Evolutionary conservation across 495 filamentous ascomycete genomes (phyloP).

Genomic region (Talaromyces borbonicus): DNA sequence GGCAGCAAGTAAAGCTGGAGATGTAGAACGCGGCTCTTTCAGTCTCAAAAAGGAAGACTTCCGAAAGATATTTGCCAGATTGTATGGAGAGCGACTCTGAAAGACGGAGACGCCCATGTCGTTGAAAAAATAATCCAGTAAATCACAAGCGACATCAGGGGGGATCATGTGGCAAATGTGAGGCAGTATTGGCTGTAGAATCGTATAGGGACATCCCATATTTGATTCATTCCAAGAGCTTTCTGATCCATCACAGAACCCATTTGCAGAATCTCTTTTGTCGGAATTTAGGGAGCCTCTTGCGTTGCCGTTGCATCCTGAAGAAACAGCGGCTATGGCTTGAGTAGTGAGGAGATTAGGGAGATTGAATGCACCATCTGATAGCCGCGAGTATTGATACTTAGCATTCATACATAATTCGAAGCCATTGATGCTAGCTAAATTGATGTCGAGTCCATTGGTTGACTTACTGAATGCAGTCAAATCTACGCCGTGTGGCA

Average conservation of each 20-base stretch:
- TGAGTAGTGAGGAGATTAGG: not conserved
- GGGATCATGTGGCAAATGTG: not conserved
- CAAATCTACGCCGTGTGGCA: not conserved
- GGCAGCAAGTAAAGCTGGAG: not conserved
- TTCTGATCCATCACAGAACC: not conserved
- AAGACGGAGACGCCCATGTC: not conserved
- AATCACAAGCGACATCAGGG: not conserved
- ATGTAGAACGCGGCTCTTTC: not conserved
- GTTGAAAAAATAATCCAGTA: slow-evolving; percentile 1
- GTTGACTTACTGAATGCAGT: slow-evolving; percentile 1
- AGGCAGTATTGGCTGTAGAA: not conserved
- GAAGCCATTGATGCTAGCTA: not conserved
- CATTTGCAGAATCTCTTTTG: not conserved
- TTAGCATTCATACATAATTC: not conserved
- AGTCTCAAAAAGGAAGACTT: not conserved
- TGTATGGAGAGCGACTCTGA: not conserved
- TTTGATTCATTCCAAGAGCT: not conserved
- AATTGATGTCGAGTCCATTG: not conserved
- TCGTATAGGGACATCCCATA: not conserved
- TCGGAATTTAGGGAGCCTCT: not conserved
- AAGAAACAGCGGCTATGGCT: not conserved
- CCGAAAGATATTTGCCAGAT: not conserved
- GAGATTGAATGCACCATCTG: not conserved
- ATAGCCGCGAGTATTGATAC: not conserved
- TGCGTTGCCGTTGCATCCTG: not conserved